A percentile compares a stretch with the other conserved stretches of the same genome.
These are phyloP conservation scores for Neurospora terricola DNA, from an alignment of 495 filamentous ascomycete species.

Conservation along the genomic window DNA sequence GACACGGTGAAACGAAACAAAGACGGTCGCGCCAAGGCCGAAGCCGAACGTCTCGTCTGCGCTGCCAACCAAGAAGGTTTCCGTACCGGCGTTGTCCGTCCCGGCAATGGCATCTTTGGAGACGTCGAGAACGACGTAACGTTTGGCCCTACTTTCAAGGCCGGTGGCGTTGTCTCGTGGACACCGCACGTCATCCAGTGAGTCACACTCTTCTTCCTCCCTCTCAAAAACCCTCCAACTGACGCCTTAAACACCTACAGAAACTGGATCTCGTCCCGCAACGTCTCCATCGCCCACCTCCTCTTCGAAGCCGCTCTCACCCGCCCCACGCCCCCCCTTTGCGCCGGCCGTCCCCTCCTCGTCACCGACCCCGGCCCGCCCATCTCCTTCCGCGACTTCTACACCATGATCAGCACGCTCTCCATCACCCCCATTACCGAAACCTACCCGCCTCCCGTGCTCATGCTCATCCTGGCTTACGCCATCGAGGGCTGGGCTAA, in stretches of 20 bases:
- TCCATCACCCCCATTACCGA: constrained; percentile 20
- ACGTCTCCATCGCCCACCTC: constrained; percentile 48
- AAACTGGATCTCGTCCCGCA: constrained; percentile 44
- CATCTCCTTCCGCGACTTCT: constrained; percentile 23
- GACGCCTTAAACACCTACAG: not conserved
- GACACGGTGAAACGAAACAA: not conserved
- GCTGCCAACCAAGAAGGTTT: constrained; percentile 36
- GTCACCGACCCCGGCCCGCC: constrained; percentile 31
- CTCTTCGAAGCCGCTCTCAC: constrained; percentile 44
- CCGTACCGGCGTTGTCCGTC: constrained; percentile 48
- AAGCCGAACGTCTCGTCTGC: constrained; percentile 43
- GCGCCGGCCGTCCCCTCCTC: constrained; percentile 33
- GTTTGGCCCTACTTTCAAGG: constrained; percentile 17
- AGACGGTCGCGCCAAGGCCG: constrained; percentile 40
- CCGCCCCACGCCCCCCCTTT: constrained; percentile 19
- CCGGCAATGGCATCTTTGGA: constrained; percentile 49
- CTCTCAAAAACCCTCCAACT: not conserved
- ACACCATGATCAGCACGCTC: constrained; percentile 11
- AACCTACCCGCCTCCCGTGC: constrained; percentile 28
- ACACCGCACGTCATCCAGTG: constrained; percentile 36
- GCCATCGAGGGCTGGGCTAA: constrained; percentile 33
- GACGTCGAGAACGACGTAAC: constrained; percentile 32
- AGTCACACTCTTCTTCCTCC: not conserved
- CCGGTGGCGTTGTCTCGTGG: constrained; percentile 30
- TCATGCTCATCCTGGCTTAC: constrained; percentile 38